Evolutionary conservation across 2,329 filamentous ascomycete genomes (phyloP), one percentile per base, ranked within the genome.

Genomic region (Sporothrix variecibatus): DNA sequence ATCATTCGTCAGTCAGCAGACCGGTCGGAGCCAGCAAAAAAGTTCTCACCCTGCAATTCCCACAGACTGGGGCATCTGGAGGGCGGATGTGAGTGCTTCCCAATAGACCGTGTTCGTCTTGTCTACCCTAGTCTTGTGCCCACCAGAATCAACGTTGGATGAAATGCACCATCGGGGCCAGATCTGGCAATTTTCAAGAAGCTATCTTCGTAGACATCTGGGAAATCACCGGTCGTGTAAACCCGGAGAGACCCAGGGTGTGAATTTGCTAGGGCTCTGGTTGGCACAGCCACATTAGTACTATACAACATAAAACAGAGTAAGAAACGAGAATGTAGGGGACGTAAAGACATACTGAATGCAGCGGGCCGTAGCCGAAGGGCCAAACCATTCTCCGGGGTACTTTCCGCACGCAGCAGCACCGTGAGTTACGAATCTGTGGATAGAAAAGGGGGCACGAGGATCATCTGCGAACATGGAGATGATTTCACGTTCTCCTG

Each of bases 361-460:
- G 82, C 96, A 98, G 73, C 92, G 90, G 65, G 96, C 95, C 11
- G 96, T 97, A 7, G 96, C 96, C 23, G 94, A 98, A n/a, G 96
- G 96, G 0, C 96, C 96, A 83, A 99, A 99, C 96, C 96, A 99
- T 83, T 98, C 94, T 51, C 96, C 96, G 0, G 96, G 96, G 79
- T 97, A 93, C 82, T 97, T 98, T 3, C 94, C 95, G 82, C 96
- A 99, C 2, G 92, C 92, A 49, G 88, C 87, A 31, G 94, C 94
- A 23, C 96, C 96, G 78, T 97, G 93, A 72, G 91, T 87, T 49
- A 99, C 96, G 79, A 99, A 99, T 76, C 92, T 93, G 80, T 99
- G 96, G 78, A 99, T 94, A 1, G 95, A 98, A 81, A 97, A 98
- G 0, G 94, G 94, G 3, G 96, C 94, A 77, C 87, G 88, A 2